These are phyloP conservation scores for Lanmaoa pseudosensibilis DNA, from an alignment of 768 basidiomycete species.

Conservation along the genomic window DNA sequence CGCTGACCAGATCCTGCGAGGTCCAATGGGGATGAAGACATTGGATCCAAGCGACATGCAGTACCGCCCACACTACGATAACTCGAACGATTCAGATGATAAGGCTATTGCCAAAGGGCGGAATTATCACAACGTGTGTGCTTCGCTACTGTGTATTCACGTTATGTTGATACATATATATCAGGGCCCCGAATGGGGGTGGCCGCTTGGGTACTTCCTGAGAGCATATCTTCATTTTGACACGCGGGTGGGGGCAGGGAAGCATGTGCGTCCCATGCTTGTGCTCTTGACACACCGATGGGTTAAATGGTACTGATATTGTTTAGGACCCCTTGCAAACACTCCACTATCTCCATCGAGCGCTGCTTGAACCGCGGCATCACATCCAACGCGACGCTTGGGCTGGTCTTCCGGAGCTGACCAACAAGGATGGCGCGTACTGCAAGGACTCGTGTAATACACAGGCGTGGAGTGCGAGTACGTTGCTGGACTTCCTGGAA, in stretches of 20 bases:
- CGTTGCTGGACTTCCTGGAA: conserved; percentile 85
- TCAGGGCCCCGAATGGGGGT: conserved; percentile 92
- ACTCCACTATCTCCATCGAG: conserved; percentile 75
- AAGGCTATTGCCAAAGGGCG: conserved; percentile 83
- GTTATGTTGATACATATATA: conserved; percentile 14
- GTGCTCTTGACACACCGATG: not conserved
- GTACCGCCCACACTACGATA: conserved; percentile 91
- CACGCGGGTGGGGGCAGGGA: conserved; percentile 60
- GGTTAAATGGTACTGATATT: not conserved
- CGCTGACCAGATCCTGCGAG: conserved; percentile 79
- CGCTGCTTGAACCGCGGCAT: conserved; percentile 65
- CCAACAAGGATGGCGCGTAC: conserved; percentile 78
- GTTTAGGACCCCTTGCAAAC: conserved; percentile 68
- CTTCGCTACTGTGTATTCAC: not conserved
- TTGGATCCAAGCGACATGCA: conserved; percentile 85
- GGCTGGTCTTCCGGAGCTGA: conserved; percentile 93
- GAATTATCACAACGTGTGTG: conserved; percentile 86
- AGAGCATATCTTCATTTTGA: conserved; percentile 93
- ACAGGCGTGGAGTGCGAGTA: conserved; percentile 96
- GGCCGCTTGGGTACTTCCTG: conserved; percentile 94
- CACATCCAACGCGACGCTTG: conserved; percentile 83
- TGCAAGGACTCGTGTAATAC: conserved; percentile 90
- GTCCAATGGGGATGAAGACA: conserved; percentile 95
- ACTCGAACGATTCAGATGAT: conserved; percentile 89
- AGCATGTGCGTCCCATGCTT: conserved; percentile 49